These are phyloP conservation scores for Nemania sp. DNA, from an alignment of 2,329 filamentous ascomycete genomes.

Conservation along the genomic window DNA sequence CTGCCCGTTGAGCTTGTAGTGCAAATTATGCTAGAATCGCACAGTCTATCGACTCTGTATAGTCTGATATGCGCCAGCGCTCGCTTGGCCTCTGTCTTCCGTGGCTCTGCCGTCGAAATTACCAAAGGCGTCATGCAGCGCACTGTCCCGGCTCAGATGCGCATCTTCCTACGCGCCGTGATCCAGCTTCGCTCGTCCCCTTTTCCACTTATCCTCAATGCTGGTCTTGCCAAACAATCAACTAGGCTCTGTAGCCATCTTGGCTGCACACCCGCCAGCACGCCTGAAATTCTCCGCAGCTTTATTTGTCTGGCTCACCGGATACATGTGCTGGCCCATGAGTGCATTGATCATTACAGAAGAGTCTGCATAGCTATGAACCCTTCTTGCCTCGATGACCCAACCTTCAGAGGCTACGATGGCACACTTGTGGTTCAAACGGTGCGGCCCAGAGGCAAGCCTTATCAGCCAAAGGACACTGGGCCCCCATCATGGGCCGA, in stretches of 20 bases:
- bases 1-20: constrained; percentile 2
- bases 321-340: neutral
- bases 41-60: constrained; percentile 1
- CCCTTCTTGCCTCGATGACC: constrained; percentile 1
- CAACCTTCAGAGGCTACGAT: neutral
- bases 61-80: neutral
- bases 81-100: constrained; percentile 1
- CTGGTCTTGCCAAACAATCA: neutral
- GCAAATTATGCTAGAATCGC: neutral
- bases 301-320: constrained; percentile 1
- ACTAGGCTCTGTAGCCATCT: neutral
- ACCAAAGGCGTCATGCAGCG: neutral
- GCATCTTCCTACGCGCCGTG: neutral
- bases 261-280: neutral
- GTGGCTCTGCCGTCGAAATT: neutral
- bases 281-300: neutral
- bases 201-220: neutral
- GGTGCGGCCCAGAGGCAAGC: neutral
- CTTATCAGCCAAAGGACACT: constrained; percentile 1
- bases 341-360: constrained; percentile 2
- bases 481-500: neutral
- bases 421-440: neutral
- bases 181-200: neutral
- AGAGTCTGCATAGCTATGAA: neutral
- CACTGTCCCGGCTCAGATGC: neutral